A percentile compares a stretch with the other conserved stretches of the same genome.
Conservation (phyloP, 1,284 basidiomycete species). For the Cystobasidiaceae sp. region DNA sequence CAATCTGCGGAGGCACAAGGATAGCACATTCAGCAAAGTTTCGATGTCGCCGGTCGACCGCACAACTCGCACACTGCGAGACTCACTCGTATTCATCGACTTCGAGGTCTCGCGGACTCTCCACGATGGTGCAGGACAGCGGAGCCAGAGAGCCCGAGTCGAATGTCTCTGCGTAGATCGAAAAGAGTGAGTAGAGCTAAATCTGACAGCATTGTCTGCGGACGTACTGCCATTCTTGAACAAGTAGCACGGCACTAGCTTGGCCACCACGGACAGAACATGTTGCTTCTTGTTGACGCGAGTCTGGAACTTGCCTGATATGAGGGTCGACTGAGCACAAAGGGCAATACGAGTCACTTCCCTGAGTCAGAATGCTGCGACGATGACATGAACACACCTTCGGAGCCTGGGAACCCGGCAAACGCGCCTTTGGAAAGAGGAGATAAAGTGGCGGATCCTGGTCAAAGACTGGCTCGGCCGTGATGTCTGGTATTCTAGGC, state of each 20-base stretch:
- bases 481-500: background rate
- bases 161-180: background rate
- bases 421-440: constrained; percentile 1
- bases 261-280: background rate
- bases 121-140: background rate
- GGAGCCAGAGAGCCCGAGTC: background rate
- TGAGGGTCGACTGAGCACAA: background rate
- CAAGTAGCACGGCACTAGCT: background rate
- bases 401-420: constrained; percentile 14
- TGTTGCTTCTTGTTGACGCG: background rate
- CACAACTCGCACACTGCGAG: too few relatives aligned
- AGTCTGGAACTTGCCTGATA: background rate
- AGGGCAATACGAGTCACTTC: too few relatives aligned
- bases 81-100: constrained; percentile 3
- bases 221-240: background rate
- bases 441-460: constrained; percentile 15
- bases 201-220: too few relatives aligned
- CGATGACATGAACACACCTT: constrained; percentile 4
- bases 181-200: too few relatives aligned
- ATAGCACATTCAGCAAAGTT: too few relatives aligned
- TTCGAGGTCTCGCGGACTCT: background rate
- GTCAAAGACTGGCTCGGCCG: constrained; percentile 13
- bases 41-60: too few relatives aligned
- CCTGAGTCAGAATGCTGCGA: too few relatives aligned
- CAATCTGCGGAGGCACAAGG: background rate